Percentiles rank a stretch among this genome's conserved stretches.
Conservation (phyloP, 2,329 filamentous ascomycete species). For the Diaporthe humulicola region DNA sequence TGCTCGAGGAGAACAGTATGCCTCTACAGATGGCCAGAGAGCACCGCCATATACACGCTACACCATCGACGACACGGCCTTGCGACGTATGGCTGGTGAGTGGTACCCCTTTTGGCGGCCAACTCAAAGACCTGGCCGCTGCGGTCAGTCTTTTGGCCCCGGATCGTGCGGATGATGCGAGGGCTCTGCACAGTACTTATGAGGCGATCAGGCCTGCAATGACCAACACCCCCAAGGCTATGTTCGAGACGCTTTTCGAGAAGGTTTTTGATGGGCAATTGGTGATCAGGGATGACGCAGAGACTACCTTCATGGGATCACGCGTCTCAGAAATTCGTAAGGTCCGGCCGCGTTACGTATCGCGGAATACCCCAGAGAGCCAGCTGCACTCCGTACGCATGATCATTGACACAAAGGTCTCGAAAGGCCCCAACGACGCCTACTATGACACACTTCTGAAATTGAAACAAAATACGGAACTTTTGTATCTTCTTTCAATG, state of each 20-base stretch:
- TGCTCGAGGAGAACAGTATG: not conserved
- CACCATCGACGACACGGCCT: not conserved
- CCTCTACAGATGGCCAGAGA: not conserved
- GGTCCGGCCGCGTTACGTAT: not conserved
- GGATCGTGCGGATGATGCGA: not conserved
- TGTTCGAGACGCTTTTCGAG: not conserved
- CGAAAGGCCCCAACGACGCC: not conserved
- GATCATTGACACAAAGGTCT: not conserved
- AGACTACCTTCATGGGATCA: conserved; percentile 3
- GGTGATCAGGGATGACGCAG: not conserved
- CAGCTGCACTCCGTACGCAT: not conserved
- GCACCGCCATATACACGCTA: not conserved
- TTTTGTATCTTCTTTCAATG: conserved; percentile 30
- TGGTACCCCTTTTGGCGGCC: conserved; percentile 10
- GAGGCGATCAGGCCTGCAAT: not conserved
- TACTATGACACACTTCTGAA: not conserved
- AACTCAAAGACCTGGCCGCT: not conserved
- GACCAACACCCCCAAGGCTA: not conserved
- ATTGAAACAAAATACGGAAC: not conserved
- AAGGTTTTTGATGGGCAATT: not conserved
- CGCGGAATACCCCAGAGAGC: not conserved
- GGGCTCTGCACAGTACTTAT: not conserved
- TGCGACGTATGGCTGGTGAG: conserved; percentile 11
- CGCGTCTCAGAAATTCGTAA: conserved; percentile 9
- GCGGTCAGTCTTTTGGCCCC: not conserved